These are phyloP conservation scores for Paramarasmius palmivorus DNA, from an alignment of 1,284 basidiomycete genomes.

Conservation along the genomic window DNA sequence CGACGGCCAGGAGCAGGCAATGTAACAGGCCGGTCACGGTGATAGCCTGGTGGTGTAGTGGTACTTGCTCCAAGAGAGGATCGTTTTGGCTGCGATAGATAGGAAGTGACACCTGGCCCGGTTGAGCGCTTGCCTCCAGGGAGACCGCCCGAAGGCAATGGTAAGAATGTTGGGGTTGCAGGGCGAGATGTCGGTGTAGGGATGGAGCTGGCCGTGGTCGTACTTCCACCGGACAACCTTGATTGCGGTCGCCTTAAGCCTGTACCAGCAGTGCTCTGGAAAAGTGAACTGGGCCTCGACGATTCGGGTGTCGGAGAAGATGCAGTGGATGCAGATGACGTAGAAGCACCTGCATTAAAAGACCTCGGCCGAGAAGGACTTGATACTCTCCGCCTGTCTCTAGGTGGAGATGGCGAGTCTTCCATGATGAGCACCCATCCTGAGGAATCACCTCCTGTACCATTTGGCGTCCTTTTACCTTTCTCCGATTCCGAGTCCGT, in stretches of 20 bases:
- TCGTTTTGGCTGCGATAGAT: conserved; percentile 47
- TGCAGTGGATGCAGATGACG: conserved; percentile 33
- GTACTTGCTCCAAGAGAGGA: conserved; percentile 56
- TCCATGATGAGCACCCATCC: conserved; percentile 86
- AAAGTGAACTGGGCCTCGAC: conserved; percentile 32
- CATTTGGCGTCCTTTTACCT: conserved; percentile 41
- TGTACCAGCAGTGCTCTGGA: conserved; percentile 41
- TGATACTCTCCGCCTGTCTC: conserved; percentile 57
- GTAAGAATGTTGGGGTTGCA: conserved; percentile 72
- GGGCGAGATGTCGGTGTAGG: conserved; percentile 72
- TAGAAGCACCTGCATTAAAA: conserved; percentile 34
- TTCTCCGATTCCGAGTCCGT: conserved; percentile 41
- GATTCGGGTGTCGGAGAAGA: conserved; percentile 36
- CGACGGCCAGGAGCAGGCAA: conserved; percentile 33
- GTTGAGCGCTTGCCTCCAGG: conserved; percentile 61
- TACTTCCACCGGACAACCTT: conserved; percentile 63
- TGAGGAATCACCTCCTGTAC: conserved; percentile 58
- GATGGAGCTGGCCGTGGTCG: conserved; percentile 60
- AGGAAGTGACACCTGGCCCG: conserved; percentile 44
- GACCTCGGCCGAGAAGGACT: conserved; percentile 51
- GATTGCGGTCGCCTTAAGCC: conserved; percentile 64
- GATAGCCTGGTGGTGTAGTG: conserved; percentile 22
- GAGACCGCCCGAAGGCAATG: conserved; percentile 55
- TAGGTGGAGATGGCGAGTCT: conserved; percentile 69
- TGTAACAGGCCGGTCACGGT: conserved; percentile 37